Base-by-base conservation (phyloP, 179 eudicot species). In the Dionaea muscipula region DNA sequence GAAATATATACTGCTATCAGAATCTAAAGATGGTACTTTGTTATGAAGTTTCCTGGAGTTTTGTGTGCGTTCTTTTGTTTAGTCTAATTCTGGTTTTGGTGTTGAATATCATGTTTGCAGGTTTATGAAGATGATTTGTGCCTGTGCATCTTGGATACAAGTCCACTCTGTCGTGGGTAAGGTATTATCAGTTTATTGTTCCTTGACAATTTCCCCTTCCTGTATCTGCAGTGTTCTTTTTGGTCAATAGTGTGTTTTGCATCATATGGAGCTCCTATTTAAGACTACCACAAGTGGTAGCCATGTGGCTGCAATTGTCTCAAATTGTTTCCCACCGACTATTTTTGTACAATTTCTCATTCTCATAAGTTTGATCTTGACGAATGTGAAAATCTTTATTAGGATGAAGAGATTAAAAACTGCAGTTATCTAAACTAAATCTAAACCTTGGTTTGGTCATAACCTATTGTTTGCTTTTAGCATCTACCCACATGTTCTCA, bases 111-210 rank as follows among this genome's bases (percentile, higher is more conserved):
- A 55, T 56, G 18, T 37, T n/a, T 69, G 52, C 81, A 81, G 96
- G 58, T 89, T 49, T 89, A 82, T 47, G 96, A 89, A 68, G 96
- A 89, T 68, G 88, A 85, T 31, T 57, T 58, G 19, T 86, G 97
- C 78, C 55, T 90, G n/a, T 83, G 97, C 81, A 83, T 89, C 66
- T 75, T 89, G 89, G 97, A 89, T 68, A 72, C 66, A 40, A 79
- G 65, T 78, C 97, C 97, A 31, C 75, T 86, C 69, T 78, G 85
- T 75, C 82, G 61, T 76, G 97, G 97, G 97, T 90, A 86, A 90
- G 94, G 94, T 90, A 90, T 81, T 73, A 76, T 74, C 55, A 67
- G 24, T 36, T 36, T 66, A 36, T 55, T 37, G 55, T 81, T 58
- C 66, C 25, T 22, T 44, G 43, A 35, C 19, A 31, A 25, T 44